These are phyloP conservation scores for Nothophoma quercina DNA, from an alignment of 2,329 filamentous ascomycete genomes.

Conservation along the genomic window DNA sequence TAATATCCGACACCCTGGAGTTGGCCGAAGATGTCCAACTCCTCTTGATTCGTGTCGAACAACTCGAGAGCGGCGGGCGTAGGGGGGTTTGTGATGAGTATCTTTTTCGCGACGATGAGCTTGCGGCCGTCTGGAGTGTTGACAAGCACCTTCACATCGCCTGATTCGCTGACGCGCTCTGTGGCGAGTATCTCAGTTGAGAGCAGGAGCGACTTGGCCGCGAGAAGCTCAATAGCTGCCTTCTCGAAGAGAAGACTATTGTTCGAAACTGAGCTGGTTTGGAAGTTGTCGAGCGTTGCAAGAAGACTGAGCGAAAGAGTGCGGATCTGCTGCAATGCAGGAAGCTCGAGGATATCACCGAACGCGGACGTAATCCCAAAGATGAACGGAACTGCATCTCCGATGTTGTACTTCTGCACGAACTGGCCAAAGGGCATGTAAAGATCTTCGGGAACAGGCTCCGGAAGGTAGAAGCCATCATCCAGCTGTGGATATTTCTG, in stretches of 20 bases:
- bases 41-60: conserved; percentile 48
- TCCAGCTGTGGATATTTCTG: conserved; percentile 26
- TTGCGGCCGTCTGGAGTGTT: conserved; percentile 24
- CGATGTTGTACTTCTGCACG: conserved; percentile 57
- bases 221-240: conserved; percentile 17
- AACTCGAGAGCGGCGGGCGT: conserved; percentile 42
- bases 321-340: conserved; percentile 46
- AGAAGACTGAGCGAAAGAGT: conserved; percentile 7
- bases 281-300: conserved; percentile 6
- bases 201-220: conserved; percentile 16
- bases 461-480: conserved; percentile 55
- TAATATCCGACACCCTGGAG: conserved; percentile 52
- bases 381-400: conserved; percentile 52
- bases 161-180: conserved; percentile 18
- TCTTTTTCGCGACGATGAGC: conserved; percentile 49
- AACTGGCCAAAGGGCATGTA: conserved; percentile 60
- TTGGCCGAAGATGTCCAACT: conserved; percentile 49
- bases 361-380: conserved; percentile 1
- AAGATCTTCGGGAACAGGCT: conserved; percentile 57
- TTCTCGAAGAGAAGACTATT: conserved; percentile 33
- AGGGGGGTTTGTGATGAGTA: conserved; percentile 55
- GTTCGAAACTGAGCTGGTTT: conserved; percentile 25
- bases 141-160: conserved; percentile 18
- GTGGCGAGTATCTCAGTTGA: conserved; percentile 38
- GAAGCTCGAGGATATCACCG: conserved; percentile 52